Percentiles rank a stretch among this genome's conserved stretches.
These are phyloP conservation scores for Leccinum fuscescens DNA, from an alignment of 1,284 basidiomycete species.

Conservation along the genomic window DNA sequence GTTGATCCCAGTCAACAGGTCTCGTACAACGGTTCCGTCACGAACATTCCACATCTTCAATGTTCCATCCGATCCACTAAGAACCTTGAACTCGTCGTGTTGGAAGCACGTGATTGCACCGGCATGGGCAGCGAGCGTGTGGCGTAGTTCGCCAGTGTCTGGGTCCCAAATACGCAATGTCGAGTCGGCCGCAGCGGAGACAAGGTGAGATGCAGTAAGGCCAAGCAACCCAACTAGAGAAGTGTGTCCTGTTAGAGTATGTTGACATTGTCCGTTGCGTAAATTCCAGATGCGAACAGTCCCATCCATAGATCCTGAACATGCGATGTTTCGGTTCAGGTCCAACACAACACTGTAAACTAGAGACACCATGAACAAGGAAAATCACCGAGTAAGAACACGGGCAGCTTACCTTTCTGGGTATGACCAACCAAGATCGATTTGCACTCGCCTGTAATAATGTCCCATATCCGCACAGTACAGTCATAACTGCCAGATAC, in stretches of 20 bases:
- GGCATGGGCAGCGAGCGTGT: constrained; percentile 83
- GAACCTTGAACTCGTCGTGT: constrained; percentile 94
- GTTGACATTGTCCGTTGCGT: constrained; percentile 73
- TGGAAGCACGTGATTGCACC: constrained; percentile 97
- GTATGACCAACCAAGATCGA: constrained; percentile 84
- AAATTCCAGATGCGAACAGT: constrained; percentile 93
- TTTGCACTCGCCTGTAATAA: constrained; percentile 81
- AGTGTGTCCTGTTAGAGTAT: constrained; percentile 82
- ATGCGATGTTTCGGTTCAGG: constrained; percentile 79
- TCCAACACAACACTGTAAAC: constrained; percentile 92
- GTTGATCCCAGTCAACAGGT: constrained; percentile 83
- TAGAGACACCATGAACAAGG: constrained; percentile 32
- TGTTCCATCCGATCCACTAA: constrained; percentile 92
- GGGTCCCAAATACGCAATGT: constrained; percentile 93
- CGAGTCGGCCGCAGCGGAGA: constrained; percentile 92
- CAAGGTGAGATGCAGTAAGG: constrained; percentile 83
- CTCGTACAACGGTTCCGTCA: constrained; percentile 80
- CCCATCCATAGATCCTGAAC: constrained; percentile 95
- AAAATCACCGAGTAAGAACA: background rate
- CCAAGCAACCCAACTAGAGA: constrained; percentile 87
- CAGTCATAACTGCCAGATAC: constrained; percentile 96
- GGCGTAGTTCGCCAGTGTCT: constrained; percentile 71
- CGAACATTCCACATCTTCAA: constrained; percentile 95
- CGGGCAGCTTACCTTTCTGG: constrained; percentile 72
- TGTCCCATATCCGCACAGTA: constrained; percentile 93